Conservation (phyloP, 495 filamentous ascomycete species). For the Neurospora sp. region DNA sequence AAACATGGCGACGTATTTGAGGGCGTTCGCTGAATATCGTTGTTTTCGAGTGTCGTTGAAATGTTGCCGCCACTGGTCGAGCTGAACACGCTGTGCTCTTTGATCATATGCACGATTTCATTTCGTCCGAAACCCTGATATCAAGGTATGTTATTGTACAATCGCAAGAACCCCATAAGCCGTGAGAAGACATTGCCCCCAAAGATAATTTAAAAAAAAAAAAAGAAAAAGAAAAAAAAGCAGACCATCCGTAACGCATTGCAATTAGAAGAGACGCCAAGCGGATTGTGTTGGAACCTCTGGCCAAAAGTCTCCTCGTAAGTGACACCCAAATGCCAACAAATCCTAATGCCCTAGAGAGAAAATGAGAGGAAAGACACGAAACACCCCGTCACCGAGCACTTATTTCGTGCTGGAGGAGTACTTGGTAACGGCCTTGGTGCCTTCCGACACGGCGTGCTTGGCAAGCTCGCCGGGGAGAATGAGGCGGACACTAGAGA, state of each 20-base stretch:
- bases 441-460: slow-evolving; percentile 98
- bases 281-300: slow-evolving; percentile 41
- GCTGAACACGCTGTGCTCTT: slow-evolving; percentile 1
- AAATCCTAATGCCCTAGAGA: slow-evolving; percentile 42
- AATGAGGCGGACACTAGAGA: slow-evolving; percentile 72
- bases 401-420: slow-evolving; percentile 97
- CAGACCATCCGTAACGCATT: slow-evolving; percentile 88
- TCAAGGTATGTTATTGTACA: slow-evolving; percentile 66
- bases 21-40: not conserved
- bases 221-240: slow-evolving; percentile 35
- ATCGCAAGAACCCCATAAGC: slow-evolving; percentile 59
- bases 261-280: slow-evolving; percentile 54
- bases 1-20: not conserved
- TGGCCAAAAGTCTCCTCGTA: slow-evolving; percentile 47
- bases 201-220: too few species aligned
- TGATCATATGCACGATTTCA: slow-evolving; percentile 55
- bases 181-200: slow-evolving; percentile 66
- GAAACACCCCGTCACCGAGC: slow-evolving; percentile 21
- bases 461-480: slow-evolving; percentile 97
- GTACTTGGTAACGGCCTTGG: slow-evolving; percentile 99
- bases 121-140: slow-evolving; percentile 48
- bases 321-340: slow-evolving; percentile 44
- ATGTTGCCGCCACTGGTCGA: not conserved
- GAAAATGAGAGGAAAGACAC: slow-evolving; percentile 29
- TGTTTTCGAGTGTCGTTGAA: not conserved